Evolutionary conservation across 2,329 filamentous ascomycete genomes (phyloP).

Genomic region (Pseudocercospora ulei): DNA sequence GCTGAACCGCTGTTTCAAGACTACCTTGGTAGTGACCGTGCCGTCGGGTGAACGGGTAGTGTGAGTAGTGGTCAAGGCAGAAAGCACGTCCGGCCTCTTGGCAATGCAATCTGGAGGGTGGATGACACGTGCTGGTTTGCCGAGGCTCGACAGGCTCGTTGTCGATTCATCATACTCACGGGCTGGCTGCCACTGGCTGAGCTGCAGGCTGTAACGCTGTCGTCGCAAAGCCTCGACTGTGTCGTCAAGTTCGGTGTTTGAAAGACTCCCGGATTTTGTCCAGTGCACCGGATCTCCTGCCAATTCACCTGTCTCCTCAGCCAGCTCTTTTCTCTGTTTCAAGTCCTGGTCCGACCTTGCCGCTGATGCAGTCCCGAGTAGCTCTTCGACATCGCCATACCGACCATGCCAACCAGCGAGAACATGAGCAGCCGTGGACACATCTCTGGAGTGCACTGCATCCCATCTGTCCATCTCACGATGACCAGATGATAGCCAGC

Average conservation of each 20-base stretch:
- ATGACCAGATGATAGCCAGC: constrained; percentile 7
- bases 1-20: constrained; percentile 50
- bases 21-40: constrained; percentile 48
- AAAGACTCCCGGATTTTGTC: not conserved
- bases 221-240: not conserved
- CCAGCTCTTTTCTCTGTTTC: not conserved
- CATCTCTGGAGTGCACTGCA: constrained; percentile 11
- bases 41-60: constrained; percentile 49
- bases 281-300: too few species aligned
- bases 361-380: constrained; percentile 1
- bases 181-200: not conserved
- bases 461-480: constrained; percentile 13
- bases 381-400: constrained; percentile 11
- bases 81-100: constrained; percentile 38
- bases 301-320: too few species aligned
- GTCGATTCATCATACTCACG: not conserved
- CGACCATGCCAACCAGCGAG: constrained; percentile 11
- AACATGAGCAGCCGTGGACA: constrained; percentile 6
- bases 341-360: not conserved
- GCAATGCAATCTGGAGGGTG: not conserved
- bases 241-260: not conserved
- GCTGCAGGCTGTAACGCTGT: not conserved
- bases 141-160: not conserved
- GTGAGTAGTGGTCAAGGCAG: constrained; percentile 50
- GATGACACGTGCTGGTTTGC: too few species aligned